Percentiles rank a stretch among this genome's conserved stretches.
phyloP scores from a whole-genome alignment of 345 rosid genomes.

The Sapria himalayana region DNA sequence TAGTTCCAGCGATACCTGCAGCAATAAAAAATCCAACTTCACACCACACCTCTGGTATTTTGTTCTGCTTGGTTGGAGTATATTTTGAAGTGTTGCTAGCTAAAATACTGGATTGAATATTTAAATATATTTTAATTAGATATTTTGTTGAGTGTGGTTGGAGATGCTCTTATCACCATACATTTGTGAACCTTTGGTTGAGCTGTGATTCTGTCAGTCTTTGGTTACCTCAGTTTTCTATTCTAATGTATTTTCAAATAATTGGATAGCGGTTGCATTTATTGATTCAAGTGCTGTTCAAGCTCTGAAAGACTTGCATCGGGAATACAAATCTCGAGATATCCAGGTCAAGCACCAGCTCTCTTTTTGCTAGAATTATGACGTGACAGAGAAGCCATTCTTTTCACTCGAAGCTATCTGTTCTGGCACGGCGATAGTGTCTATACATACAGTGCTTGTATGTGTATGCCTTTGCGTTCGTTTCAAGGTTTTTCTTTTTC shows the following conservation, averaged over 20 bases:
- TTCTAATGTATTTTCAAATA: neutral
- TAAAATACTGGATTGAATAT: too few species aligned
- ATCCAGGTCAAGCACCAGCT: conserved; percentile 39
- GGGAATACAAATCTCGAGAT: conserved; percentile 65
- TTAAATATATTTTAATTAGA: too few species aligned
- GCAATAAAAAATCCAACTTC: too few species aligned
- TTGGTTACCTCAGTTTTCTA: too few species aligned
- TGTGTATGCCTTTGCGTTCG: neutral
- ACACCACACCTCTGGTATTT: too few species aligned
- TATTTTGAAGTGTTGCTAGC: too few species aligned
- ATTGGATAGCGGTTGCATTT: conserved; percentile 56
- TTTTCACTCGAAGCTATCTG: neutral
- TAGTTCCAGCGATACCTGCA: too few species aligned
- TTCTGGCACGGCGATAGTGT: neutral
- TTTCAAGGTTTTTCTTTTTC: neutral
- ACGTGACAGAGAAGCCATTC: neutral
- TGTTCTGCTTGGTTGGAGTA: too few species aligned
- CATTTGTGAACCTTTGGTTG: too few species aligned
- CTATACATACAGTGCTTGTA: neutral
- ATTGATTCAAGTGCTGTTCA: conserved; percentile 84
- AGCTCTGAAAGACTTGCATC: conserved; percentile 78
- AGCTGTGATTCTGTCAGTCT: too few species aligned
- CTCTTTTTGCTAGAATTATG: neutral
- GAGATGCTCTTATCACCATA: too few species aligned
- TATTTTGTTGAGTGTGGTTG: too few species aligned